Evolutionary conservation across 2,329 filamentous ascomycete genomes (phyloP).

Genomic region (Fonsecaea pedrosoi): DNA sequence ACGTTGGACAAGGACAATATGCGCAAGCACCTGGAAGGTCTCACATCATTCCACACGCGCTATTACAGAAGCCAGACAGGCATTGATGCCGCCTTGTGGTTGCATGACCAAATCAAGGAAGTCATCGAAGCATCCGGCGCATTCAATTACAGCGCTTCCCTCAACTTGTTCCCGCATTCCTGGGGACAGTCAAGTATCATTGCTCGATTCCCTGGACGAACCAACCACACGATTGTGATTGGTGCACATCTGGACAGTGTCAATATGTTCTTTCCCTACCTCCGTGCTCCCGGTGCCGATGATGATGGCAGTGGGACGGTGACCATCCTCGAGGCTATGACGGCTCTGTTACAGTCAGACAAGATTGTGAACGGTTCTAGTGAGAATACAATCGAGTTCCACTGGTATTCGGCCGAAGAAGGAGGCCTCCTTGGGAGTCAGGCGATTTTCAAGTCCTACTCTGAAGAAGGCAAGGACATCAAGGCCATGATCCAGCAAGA

Average conservation of each 20-base stretch:
- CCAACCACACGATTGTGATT: slow-evolving; percentile 82
- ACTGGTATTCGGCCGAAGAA: slow-evolving; percentile 94
- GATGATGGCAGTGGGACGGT: slow-evolving; percentile 93
- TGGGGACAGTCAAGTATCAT: slow-evolving; percentile 94
- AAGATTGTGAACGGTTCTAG: slow-evolving; percentile 74
- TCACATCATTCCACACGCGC: slow-evolving; percentile 65
- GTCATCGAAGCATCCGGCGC: slow-evolving; percentile 76
- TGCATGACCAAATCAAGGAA: slow-evolving; percentile 74
- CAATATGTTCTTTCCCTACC: slow-evolving; percentile 85
- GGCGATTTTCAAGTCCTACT: slow-evolving; percentile 84
- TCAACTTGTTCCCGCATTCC: slow-evolving; percentile 75
- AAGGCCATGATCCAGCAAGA: slow-evolving; percentile 99
- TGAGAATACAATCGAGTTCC: slow-evolving; percentile 90
- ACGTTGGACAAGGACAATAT: slow-evolving; percentile 78
- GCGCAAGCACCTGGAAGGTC: slow-evolving; percentile 75
- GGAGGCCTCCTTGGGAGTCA: slow-evolving; percentile 86
- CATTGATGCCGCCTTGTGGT: slow-evolving; percentile 84
- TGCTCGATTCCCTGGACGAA: slow-evolving; percentile 85
- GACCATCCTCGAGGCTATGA: slow-evolving; percentile 90
- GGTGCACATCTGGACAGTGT: slow-evolving; percentile 95
- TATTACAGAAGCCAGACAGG: slow-evolving; percentile 70
- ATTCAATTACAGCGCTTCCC: slow-evolving; percentile 68
- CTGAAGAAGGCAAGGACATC: slow-evolving; percentile 73
- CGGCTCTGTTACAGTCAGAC: slow-evolving; percentile 76
- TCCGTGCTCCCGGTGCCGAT: slow-evolving; percentile 90